phyloP scores from a whole-genome alignment of 1,284 basidiomycete species.

The Mycena citricolor region DNA sequence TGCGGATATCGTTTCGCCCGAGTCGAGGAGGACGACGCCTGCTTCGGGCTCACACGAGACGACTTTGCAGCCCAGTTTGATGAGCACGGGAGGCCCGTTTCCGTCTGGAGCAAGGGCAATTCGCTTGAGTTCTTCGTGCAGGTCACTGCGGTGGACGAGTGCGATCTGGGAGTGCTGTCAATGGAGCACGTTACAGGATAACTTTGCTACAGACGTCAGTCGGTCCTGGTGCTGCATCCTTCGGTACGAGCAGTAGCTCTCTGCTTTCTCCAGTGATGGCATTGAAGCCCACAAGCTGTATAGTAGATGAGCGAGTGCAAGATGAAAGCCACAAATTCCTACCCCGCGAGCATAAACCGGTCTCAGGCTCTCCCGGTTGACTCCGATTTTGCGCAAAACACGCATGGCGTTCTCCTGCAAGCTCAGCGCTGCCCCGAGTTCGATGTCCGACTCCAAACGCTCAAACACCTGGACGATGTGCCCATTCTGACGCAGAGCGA shows the following conservation, averaged over 20 bases:
- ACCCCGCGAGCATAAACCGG: too few species aligned
- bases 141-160: conserved; percentile 9
- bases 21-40: conserved; percentile 8
- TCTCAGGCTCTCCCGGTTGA: not conserved
- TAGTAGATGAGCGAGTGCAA: not conserved
- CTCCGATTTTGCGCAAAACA: conserved; percentile 6
- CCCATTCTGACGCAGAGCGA: conserved; percentile 12
- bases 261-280: not conserved
- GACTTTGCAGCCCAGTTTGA: conserved; percentile 12
- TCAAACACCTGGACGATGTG: conserved; percentile 20
- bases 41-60: conserved; percentile 9
- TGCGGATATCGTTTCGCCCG: conserved; percentile 5
- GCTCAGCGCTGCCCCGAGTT: conserved; percentile 16
- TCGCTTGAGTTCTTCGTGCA: conserved; percentile 15
- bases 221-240: too few species aligned
- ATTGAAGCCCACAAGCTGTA: conserved; percentile 1
- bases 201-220: too few species aligned
- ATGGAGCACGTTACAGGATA: too few species aligned
- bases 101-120: conserved; percentile 14
- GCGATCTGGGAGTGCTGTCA: conserved; percentile 2
- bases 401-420: conserved; percentile 15
- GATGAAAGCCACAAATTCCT: not conserved
- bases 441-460: conserved; percentile 11
- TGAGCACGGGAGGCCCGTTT: conserved; percentile 2
- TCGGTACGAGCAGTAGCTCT: too few species aligned